phyloP scores from a whole-genome alignment of 306 rosid species.

The Mimosa bimucronata region DNA sequence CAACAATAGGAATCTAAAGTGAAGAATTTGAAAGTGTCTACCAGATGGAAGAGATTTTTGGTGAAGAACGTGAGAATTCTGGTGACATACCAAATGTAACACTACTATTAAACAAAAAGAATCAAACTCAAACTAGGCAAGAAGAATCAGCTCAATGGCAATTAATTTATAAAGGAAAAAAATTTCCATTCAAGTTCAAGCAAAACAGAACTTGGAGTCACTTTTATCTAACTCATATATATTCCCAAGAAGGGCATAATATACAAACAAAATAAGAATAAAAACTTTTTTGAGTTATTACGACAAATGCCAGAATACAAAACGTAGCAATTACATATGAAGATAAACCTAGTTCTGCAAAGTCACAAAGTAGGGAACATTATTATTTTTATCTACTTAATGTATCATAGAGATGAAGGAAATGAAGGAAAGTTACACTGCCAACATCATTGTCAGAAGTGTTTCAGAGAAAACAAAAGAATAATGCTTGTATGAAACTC shows the following conservation, averaged over 20 bases:
- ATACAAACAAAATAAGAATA: background rate
- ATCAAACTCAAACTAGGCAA: too few relatives aligned
- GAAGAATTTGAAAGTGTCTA: background rate
- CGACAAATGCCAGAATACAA: too few relatives aligned
- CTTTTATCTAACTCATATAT: background rate
- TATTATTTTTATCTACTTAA: background rate
- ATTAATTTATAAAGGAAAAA: background rate
- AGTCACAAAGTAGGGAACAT: slow-evolving; percentile 8
- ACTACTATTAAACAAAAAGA: too few relatives aligned
- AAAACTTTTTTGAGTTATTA: too few relatives aligned
- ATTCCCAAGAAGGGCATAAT: background rate
- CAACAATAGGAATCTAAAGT: background rate
- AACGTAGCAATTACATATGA: background rate
- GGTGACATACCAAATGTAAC: too few relatives aligned
- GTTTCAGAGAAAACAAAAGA: background rate
- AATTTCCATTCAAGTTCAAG: background rate
- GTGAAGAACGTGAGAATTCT: background rate
- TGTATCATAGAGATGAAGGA: background rate
- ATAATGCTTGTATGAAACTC: background rate
- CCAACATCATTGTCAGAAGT: slow-evolving; percentile 21
- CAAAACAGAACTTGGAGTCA: background rate
- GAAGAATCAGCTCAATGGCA: background rate
- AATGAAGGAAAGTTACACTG: background rate
- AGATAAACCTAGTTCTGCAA: background rate
- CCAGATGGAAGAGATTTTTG: background rate